Base-by-base conservation (phyloP, 78 protist species). In the Goniomonas avonlea region DNA sequence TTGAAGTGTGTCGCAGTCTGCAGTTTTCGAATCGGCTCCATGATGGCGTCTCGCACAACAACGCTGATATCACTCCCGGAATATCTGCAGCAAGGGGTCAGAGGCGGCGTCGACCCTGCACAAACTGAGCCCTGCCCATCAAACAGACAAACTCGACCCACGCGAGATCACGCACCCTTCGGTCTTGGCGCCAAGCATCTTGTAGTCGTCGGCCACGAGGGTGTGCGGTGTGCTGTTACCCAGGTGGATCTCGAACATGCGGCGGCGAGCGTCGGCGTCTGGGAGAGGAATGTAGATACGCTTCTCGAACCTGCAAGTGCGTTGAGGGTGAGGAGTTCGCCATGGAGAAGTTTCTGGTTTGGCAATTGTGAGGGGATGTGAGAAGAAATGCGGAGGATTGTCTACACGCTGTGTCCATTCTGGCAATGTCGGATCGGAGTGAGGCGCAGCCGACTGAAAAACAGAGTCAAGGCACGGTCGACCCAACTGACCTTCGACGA, bases 1-100 rank as follows among this genome's bases (percentile, higher is more conserved):
- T 91, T 88, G 63, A 95, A 95, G 77, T 95, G 98, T 13, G 98
- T 95, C 21, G 98, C 97, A 18, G 8, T 0, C 79, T 95, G 98
- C 27, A 87, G 77, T 27, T 77, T 84, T 41, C 99, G 91, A 25
- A 97, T 88, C 3, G 74, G 74, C 74, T 66, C 74, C 74, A 66
- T 66, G 15, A 76, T 38, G 32, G 75, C 80, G 70, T 76, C 85
- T 23, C 93, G 90, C 11, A 93, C 95, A 0, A 91, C 35, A 11
- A 81, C 84, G 23, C 82, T 40, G 31, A 97, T 90, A 53, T 97
- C 99, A 4, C 96, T 50, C 45, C 98, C 98, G 1, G 93, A 84
- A n/a, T n/a, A n/a, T n/a, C n/a, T n/a, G n/a, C n/a, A n/a, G n/a
- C n/a, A n/a, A n/a, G n/a, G n/a, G n/a, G n/a, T n/a, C n/a, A n/a